Percentiles rank a stretch among this genome's conserved stretches.
Evolutionary conservation across 2,329 filamentous ascomycete genomes (phyloP).

Genomic region (Talaromyces atroroseus): DNA sequence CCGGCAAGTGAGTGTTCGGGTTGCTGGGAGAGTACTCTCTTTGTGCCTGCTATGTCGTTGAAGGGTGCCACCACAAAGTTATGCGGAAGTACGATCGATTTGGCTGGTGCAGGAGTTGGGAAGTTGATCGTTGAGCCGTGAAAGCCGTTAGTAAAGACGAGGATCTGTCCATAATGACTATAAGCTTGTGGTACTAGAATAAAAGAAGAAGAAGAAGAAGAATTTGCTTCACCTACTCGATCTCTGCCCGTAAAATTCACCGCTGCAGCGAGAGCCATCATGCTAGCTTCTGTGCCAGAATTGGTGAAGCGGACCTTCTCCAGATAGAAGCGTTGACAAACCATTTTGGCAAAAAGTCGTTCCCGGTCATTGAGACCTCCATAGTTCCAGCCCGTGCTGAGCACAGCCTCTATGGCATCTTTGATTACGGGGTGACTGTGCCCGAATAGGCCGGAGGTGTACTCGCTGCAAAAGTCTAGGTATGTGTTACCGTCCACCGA

Average conservation of each 20-base stretch:
- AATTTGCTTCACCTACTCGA: too few relatives aligned
- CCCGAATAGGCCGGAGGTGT: conserved; percentile 61
- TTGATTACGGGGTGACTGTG: conserved; percentile 56
- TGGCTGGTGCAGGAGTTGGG: neutral
- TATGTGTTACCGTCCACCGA: conserved; percentile 38
- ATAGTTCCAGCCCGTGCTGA: conserved; percentile 50
- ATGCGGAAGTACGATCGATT: conserved; percentile 43
- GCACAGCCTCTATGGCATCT: conserved; percentile 42
- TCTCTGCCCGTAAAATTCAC: conserved; percentile 42
- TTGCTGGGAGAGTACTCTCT: neutral
- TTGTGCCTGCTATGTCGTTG: conserved; percentile 52
- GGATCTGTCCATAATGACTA: neutral
- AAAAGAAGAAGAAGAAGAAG: too few relatives aligned
- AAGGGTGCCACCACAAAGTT: conserved; percentile 59
- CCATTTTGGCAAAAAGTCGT: conserved; percentile 44
- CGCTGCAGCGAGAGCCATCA: conserved; percentile 54
- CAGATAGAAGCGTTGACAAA: conserved; percentile 52
- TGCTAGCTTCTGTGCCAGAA: conserved; percentile 61
- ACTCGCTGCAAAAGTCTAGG: conserved; percentile 58
- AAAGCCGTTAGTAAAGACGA: neutral
- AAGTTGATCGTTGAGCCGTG: neutral
- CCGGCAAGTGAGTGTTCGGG: conserved; percentile 46
- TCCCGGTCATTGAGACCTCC: conserved; percentile 52
- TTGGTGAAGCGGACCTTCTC: conserved; percentile 59
- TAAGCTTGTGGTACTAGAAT: too few relatives aligned